Evolutionary conservation across 2,329 filamentous ascomycete species (phyloP).

Genomic region (Leptographium wingfieldii): DNA sequence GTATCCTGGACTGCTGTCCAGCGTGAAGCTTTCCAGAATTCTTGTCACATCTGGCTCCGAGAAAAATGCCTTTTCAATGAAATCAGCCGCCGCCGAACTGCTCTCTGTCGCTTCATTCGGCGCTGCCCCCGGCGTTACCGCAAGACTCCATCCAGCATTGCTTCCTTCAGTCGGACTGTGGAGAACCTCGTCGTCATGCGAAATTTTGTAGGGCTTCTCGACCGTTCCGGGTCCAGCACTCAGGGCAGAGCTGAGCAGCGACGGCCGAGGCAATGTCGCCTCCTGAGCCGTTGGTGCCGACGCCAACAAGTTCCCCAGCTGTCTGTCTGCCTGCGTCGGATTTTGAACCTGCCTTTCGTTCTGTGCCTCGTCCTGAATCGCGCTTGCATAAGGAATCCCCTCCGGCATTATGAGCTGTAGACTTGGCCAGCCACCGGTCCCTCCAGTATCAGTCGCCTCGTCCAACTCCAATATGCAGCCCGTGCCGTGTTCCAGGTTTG

Average conservation of each 20-base stretch:
- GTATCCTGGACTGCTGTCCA: conserved; percentile 8
- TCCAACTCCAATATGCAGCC: conserved; percentile 16
- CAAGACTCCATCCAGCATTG: conserved; percentile 5
- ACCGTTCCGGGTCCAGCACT: conserved; percentile 3
- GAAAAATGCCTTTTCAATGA: conserved; percentile 5
- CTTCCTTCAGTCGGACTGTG: conserved; percentile 8
- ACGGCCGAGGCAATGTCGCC: conserved; percentile 1
- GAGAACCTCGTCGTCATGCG: conserved; percentile 10
- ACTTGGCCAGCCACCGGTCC: conserved; percentile 15
- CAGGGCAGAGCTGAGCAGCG: conserved; percentile 6
- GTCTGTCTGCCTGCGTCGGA: neutral
- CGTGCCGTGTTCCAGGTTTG: conserved; percentile 13
- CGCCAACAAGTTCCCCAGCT: neutral
- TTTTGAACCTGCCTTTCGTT: conserved; percentile 3
- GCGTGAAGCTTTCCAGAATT: conserved; percentile 9
- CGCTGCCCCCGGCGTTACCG: conserved; percentile 2
- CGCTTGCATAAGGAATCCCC: neutral
- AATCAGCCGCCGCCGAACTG: neutral
- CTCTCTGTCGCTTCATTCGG: neutral
- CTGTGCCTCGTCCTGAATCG: neutral
- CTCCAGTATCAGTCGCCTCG: conserved; percentile 14
- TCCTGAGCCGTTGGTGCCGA: neutral
- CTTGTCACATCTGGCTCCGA: conserved; percentile 6
- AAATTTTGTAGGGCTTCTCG: conserved; percentile 11
- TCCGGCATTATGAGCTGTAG: conserved; percentile 13